phyloP scores from a whole-genome alignment of 139 green algal genomes.

The Edaphochlamys debaryana region DNA sequence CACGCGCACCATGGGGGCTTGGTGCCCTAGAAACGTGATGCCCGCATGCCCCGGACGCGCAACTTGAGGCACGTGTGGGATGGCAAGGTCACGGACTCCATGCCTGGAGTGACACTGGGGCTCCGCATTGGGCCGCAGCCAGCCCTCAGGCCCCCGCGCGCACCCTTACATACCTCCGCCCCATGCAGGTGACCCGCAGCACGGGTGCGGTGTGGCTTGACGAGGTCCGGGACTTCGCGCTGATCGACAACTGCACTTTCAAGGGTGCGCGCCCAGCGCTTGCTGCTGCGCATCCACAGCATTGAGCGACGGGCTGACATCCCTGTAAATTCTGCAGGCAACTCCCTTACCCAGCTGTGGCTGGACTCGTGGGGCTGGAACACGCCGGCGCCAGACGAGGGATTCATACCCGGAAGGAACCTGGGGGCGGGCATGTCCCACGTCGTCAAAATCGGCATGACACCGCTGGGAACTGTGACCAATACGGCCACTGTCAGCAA shows the following conservation, averaged over 20 bases:
- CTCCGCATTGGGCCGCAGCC: too few species aligned
- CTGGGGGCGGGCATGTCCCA: background rate
- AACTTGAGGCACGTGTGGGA: too few species aligned
- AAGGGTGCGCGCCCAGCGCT: background rate
- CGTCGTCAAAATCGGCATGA: conserved; percentile 21
- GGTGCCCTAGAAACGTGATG: too few species aligned
- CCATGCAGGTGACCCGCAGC: conserved; percentile 1
- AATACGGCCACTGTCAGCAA: background rate
- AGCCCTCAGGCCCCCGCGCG: too few species aligned
- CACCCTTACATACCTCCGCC: too few species aligned
- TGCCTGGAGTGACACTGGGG: too few species aligned
- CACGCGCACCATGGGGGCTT: too few species aligned
- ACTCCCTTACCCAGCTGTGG: background rate
- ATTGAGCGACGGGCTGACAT: too few species aligned
- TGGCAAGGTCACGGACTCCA: too few species aligned
- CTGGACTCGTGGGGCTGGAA: background rate
- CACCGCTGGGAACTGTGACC: background rate
- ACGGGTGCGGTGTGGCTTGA: conserved; percentile 12
- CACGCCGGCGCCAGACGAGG: background rate
- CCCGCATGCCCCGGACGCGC: too few species aligned
- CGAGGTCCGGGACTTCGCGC: background rate
- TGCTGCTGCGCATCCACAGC: too few species aligned
- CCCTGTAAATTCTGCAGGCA: too few species aligned
- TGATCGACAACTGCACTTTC: background rate
- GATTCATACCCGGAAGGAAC: background rate